Base-by-base conservation (phyloP, 352 stramenopile species). In the Phytophthora constricta region DNA sequence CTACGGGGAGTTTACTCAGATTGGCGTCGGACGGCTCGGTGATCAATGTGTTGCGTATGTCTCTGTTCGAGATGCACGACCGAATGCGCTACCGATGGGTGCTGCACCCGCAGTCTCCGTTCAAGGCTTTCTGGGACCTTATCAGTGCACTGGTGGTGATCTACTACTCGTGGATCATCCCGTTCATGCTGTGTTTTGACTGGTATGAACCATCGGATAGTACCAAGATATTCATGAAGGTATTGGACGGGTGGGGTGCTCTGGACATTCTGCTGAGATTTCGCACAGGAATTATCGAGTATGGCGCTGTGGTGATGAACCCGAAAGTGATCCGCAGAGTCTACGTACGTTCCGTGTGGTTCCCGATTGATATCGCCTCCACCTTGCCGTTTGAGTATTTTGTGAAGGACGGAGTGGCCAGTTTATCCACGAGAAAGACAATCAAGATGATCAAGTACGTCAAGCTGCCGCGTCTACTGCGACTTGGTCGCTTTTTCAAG, bases 381-480 rank as follows among this genome's bases (percentile, higher is more conserved):
- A 80, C 82, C 16, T 74, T 88, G 19, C 82, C 82, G 25, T 86
- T 89, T 47, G 82, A 89, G 43, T 78, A 82, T 27, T 74, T 91
- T 41, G 52, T 89, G 27, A 72, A 71, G 5, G 63, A 80, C 17
- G 51, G 64, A 3, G 43, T 56, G 2, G 68, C 71, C 56, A 66
- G 49, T 7, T 64, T 77, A 25, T 81, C 79, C 11, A 90, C 79
- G 3, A 82, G 82, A 14, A 88, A 90, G 55, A 86, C 77, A n/a
- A 78, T 90, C 65, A 90, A 90, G 58, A 80, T 88, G 68, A 84
- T 90, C 51, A 90, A 89, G 71, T 90, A 90, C 60, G 74, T 90
- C 31, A 90, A 90, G 46, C 61, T 90, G 17, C 82, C 82, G 1
- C 70, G 79, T 1, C 53, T 90, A 16, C 68, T 90, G 22, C 82